phyloP scores from a whole-genome alignment of 2,329 filamentous ascomycete genomes.

The Thielaviopsis euricoi region DNA sequence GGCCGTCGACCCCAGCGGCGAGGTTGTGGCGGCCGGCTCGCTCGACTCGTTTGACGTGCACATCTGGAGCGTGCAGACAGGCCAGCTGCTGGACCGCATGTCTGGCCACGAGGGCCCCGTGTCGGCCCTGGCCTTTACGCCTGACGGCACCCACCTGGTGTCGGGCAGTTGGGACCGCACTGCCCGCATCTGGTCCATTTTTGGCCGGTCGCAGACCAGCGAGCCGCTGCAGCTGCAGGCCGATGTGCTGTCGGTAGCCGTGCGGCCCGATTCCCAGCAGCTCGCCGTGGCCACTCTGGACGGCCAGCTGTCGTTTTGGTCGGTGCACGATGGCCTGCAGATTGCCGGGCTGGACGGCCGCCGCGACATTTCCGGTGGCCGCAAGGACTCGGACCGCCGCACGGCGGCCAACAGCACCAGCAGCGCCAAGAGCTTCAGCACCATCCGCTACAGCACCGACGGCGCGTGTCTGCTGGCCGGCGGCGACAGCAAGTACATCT shows the following conservation, averaged over 20 bases:
- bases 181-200: constrained; percentile 90
- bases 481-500: constrained; percentile 97
- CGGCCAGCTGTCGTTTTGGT: constrained; percentile 91
- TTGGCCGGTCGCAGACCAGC: constrained; percentile 82
- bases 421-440: constrained; percentile 78
- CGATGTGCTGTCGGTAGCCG: constrained; percentile 72
- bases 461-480: constrained; percentile 79
- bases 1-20: constrained; percentile 91
- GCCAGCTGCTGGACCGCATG: constrained; percentile 79
- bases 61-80: constrained; percentile 96
- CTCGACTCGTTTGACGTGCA: constrained; percentile 94
- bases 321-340: constrained; percentile 72
- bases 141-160: constrained; percentile 66
- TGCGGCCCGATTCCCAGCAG: constrained; percentile 81
- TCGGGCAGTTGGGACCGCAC: constrained; percentile 96
- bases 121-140: constrained; percentile 72
- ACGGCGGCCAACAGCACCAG: constrained; percentile 84
- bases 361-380: constrained; percentile 81
- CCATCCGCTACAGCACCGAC: constrained; percentile 81
- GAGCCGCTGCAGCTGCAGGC: constrained; percentile 86
- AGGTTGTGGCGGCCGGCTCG: constrained; percentile 89
- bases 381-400: constrained; percentile 71
- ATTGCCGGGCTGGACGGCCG: constrained; percentile 74
- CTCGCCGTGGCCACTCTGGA: constrained; percentile 85
- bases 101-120: constrained; percentile 90